Conservation (phyloP, 179 eudicot species). For the Silene coronaria region DNA sequence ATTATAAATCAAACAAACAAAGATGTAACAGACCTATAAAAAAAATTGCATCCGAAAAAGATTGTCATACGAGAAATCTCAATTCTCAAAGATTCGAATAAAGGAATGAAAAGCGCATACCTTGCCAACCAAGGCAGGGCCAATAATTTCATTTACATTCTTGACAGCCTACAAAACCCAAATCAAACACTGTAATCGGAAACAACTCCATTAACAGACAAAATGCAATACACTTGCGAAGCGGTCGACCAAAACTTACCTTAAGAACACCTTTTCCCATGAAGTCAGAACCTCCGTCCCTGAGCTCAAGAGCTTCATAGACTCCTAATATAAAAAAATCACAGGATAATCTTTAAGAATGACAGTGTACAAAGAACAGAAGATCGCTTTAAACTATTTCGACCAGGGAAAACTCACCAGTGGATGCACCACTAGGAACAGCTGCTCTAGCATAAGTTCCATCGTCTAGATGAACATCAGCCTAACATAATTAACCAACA, state of each 20-base stretch:
- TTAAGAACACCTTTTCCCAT: slow-evolving; percentile 89
- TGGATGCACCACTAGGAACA: slow-evolving; percentile 99
- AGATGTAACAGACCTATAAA: not conserved
- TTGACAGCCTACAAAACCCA: slow-evolving; percentile 52
- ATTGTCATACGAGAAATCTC: no score
- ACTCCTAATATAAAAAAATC: slow-evolving; percentile 39
- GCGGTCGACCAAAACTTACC: slow-evolving; percentile 35
- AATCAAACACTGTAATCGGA: slow-evolving; percentile 11
- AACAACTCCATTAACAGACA: not conserved
- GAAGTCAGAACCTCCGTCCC: slow-evolving; percentile 88
- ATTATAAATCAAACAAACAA: not conserved
- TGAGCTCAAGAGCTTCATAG: slow-evolving; percentile 82
- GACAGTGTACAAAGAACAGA: not conserved
- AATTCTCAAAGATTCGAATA: not conserved
- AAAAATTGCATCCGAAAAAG: not conserved
- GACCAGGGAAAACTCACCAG: slow-evolving; percentile 43
- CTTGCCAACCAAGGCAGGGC: slow-evolving; percentile 88
- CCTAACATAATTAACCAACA: slow-evolving; percentile 35
- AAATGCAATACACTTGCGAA: not conserved
- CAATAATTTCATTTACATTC: slow-evolving; percentile 77
- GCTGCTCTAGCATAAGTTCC: slow-evolving; percentile 79
- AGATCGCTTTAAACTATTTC: not conserved
- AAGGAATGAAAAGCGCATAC: slow-evolving; percentile 28
- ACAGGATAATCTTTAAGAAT: not conserved
- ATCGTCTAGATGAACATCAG: slow-evolving; percentile 55